These are phyloP conservation scores for bread wheat (Triticum aestivum) DNA, from an alignment of 176 grass and related monocot genomes.

Conservation along the genomic window IWGSC_CS_RefSeq_v2.1 NC_057801.1:652354224-652354723, in stretches of 20 bases:
- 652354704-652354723: not conserved
- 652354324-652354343: not conserved
- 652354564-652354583: not conserved
- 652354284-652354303: too few relatives aligned
- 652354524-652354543: not conserved
- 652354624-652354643: not conserved
- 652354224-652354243: not conserved
- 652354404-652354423: not conserved
- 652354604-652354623: not conserved
- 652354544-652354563: not conserved
- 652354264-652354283: not conserved
- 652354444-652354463: too few relatives aligned
- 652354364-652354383: not conserved
- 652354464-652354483: too few relatives aligned
- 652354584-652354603: not conserved
- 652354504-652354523: not conserved
- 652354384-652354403: too few relatives aligned
- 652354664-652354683: not conserved
- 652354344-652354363: not conserved
- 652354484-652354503: too few relatives aligned
- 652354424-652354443: too few relatives aligned
- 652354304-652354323: too few relatives aligned
- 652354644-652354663: not conserved
- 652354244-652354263: not conserved
- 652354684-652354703: not conserved